These are phyloP conservation scores for Talaromyces albobiverticillius DNA, from an alignment of 2,329 filamentous ascomycete genomes.

Conservation along the genomic window DNA sequence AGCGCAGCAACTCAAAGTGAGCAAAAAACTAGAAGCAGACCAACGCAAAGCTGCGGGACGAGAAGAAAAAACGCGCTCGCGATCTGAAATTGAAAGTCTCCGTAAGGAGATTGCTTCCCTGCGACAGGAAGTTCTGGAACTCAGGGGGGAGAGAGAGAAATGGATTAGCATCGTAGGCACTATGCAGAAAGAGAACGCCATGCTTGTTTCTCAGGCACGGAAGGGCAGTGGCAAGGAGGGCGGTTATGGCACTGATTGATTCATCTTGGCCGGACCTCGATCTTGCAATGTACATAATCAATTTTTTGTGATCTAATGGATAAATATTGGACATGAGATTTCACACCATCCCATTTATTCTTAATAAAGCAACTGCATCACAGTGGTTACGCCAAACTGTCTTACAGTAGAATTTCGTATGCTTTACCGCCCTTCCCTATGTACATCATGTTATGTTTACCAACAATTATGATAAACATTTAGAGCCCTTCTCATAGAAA, in stretches of 20 bases:
- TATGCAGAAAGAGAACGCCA: slow-evolving; percentile 58
- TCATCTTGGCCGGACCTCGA: too few relatives aligned
- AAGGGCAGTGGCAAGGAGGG: slow-evolving; percentile 2
- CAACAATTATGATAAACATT: too few relatives aligned
- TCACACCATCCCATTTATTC: too few relatives aligned
- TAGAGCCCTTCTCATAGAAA: too few relatives aligned
- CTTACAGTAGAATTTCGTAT: too few relatives aligned
- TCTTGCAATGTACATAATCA: too few relatives aligned
- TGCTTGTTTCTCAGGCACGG: slow-evolving; percentile 28
- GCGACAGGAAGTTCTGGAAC: slow-evolving; percentile 47
- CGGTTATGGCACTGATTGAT: slow-evolving; percentile 5
- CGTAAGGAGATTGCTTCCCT: slow-evolving; percentile 46
- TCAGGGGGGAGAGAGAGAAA: slow-evolving; percentile 50
- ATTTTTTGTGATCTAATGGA: too few relatives aligned
- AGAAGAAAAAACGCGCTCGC: slow-evolving; percentile 42
- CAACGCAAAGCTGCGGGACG: slow-evolving; percentile 39
- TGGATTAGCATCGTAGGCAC: slow-evolving; percentile 52
- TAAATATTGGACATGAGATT: too few relatives aligned
- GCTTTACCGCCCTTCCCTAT: too few relatives aligned
- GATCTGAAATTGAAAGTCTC: slow-evolving; percentile 45
- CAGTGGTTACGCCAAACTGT: too few relatives aligned
- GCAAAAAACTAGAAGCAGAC: slow-evolving; percentile 36
- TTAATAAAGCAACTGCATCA: too few relatives aligned
- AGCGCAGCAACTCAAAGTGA: slow-evolving; percentile 38
- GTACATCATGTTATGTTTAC: too few relatives aligned